phyloP scores from a whole-genome alignment of 768 basidiomycete genomes.

The Myochromella boudieri region DNA sequence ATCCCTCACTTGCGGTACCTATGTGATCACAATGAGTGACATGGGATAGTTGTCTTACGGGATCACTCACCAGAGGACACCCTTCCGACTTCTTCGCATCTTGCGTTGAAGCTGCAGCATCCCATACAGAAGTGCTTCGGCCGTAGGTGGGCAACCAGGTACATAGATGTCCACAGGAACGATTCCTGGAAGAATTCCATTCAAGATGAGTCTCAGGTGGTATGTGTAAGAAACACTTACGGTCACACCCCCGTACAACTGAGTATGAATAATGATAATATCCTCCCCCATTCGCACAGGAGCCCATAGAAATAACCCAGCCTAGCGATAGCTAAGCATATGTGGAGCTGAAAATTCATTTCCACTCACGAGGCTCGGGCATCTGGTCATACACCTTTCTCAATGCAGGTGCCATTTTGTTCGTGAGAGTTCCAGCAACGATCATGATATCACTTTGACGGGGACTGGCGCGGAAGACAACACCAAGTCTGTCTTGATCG shows the following conservation, averaged over 20 bases:
- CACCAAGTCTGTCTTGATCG: constrained; percentile 95
- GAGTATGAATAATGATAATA: constrained; percentile 99
- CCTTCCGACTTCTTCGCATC: constrained; percentile 87
- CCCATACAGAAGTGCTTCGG: constrained; percentile 96
- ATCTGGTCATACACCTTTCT: constrained; percentile 98
- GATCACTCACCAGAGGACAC: constrained; percentile 76
- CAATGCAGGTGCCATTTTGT: constrained; percentile 99
- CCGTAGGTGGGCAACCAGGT: constrained; percentile 91
- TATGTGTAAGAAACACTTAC: constrained; percentile 42
- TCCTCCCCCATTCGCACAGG: constrained; percentile 97
- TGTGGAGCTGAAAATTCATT: constrained; percentile 1
- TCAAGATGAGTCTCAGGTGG: constrained; percentile 8
- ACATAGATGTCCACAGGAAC: constrained; percentile 99
- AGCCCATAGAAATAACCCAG: constrained; percentile 99
- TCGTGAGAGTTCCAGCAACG: constrained; percentile 97
- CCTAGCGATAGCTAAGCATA: constrained; percentile 38
- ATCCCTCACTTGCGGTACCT: constrained; percentile 58
- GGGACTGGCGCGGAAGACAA: constrained; percentile 98
- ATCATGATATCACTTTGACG: constrained; percentile 99
- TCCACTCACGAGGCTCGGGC: constrained; percentile 86
- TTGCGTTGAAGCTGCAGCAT: constrained; percentile 97
- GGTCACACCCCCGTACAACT: constrained; percentile 96
- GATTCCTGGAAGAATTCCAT: constrained; percentile 55
- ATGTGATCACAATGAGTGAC: constrained; percentile 7
- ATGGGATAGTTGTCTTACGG: neutral